A percentile compares a stretch with the other conserved stretches of the same genome.
phyloP scores from a whole-genome alignment of 164 flowering plant species.

The Nymphaea thermarum region DNA sequence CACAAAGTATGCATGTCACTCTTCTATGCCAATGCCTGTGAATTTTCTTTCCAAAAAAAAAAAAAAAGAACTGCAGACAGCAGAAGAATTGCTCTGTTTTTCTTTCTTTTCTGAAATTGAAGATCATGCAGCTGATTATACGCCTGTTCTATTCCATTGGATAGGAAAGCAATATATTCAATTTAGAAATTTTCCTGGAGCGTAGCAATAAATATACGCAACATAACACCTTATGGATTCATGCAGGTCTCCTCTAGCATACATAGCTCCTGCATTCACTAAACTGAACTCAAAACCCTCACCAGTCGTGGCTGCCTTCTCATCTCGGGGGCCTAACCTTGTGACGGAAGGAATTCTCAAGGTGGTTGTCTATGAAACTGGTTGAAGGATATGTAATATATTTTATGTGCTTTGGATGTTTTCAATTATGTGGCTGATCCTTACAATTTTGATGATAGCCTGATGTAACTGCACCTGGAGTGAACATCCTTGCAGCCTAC shows the following conservation, averaged over 20 bases:
- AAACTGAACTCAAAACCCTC: background rate
- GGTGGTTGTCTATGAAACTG: background rate
- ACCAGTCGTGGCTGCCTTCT: conserved; percentile 8
- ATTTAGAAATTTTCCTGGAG: too few species aligned
- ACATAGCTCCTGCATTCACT: background rate
- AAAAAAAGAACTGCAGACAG: too few species aligned
- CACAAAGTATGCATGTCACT: conserved; percentile 17
- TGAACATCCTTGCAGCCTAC: conserved; percentile 1
- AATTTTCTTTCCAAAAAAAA: background rate
- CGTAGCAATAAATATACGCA: too few species aligned
- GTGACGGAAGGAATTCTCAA: conserved; percentile 5
- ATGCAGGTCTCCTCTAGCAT: conserved; percentile 1
- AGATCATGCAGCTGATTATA: too few species aligned
- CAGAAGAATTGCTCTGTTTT: too few species aligned
- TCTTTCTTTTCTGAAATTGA: too few species aligned
- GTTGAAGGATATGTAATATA: too few species aligned
- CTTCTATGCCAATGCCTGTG: background rate
- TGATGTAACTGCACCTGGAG: conserved; percentile 4
- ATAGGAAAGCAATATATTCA: too few species aligned
- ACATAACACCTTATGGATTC: background rate
- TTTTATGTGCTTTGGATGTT: too few species aligned
- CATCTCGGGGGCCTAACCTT: conserved; percentile 7
- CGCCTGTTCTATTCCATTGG: too few species aligned
- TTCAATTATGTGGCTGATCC: background rate
- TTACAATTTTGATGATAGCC: background rate